Percentiles rank a stretch among this genome's conserved stretches.
phyloP scores from a whole-genome alignment of 257 asterid species.

The Fraxinus quadrangulata region DNA sequence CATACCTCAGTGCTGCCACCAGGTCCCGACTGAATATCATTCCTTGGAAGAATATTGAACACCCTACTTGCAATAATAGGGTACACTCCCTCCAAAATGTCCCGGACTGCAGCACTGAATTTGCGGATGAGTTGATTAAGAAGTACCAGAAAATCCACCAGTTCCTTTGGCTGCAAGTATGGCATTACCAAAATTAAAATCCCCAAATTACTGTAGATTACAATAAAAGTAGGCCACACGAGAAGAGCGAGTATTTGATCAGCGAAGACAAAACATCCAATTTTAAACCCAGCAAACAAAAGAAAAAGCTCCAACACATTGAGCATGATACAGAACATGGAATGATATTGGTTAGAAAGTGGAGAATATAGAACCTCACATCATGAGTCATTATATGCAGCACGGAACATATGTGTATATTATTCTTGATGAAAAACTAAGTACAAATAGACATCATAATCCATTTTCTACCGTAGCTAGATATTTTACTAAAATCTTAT shows the following conservation, averaged over 20 bases:
- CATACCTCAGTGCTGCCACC: slow-evolving; percentile 91
- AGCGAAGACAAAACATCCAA: neutral
- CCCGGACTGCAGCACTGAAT: slow-evolving; percentile 64
- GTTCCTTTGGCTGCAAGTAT: slow-evolving; percentile 81
- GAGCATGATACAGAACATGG: neutral
- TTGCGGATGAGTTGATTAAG: slow-evolving; percentile 93
- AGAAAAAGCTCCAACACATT: neutral
- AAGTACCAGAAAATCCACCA: slow-evolving; percentile 73
- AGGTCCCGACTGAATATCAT: slow-evolving; percentile 63
- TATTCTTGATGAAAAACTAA: neutral
- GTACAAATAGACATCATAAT: slow-evolving; percentile 4
- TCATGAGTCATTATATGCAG: slow-evolving; percentile 4
- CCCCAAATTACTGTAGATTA: slow-evolving; percentile 15
- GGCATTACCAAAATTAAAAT: slow-evolving; percentile 22
- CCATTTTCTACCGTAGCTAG: slow-evolving; percentile 13
- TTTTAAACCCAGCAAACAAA: neutral
- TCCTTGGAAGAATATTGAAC: slow-evolving; percentile 72
- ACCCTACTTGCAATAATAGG: slow-evolving; percentile 74
- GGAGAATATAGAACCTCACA: neutral
- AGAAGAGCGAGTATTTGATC: neutral
- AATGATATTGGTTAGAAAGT: neutral
- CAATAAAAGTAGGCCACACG: neutral
- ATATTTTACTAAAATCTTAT: neutral
- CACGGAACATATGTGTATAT: neutral
- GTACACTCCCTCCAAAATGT: slow-evolving; percentile 79